Percentiles rank a stretch among this genome's conserved stretches.
Conservation (phyloP, 1,139 yeast species). For the Diutina neorugosa region DNA sequence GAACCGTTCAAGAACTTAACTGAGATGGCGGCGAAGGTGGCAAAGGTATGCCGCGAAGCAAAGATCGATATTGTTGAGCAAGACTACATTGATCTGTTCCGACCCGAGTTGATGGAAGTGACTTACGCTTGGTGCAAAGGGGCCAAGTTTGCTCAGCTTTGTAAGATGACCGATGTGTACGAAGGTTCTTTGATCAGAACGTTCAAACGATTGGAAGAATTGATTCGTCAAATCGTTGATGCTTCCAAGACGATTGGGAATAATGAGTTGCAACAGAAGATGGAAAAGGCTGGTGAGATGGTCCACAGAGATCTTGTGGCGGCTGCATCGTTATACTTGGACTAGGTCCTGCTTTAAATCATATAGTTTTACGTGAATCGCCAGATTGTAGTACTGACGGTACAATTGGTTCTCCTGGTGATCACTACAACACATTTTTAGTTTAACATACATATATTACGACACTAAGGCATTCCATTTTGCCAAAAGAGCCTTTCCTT, state of each 20-base stretch:
- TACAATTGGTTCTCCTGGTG: too few relatives aligned
- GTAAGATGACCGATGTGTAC: conserved; percentile 97
- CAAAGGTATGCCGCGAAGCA: conserved; percentile 79
- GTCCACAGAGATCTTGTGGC: conserved; percentile 95
- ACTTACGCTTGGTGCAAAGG: conserved; percentile 96
- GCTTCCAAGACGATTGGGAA: conserved; percentile 94
- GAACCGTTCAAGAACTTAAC: conserved; percentile 82
- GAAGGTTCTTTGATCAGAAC: conserved; percentile 93
- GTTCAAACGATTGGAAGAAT: conserved; percentile 88
- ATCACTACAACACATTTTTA: too few relatives aligned
- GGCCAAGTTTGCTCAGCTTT: conserved; percentile 88
- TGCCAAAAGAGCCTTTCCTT: background rate
- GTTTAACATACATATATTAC: background rate
- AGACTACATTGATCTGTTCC: conserved; percentile 82
- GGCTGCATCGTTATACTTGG: conserved; percentile 81
- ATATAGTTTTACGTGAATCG: too few relatives aligned
- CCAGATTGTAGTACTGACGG: too few relatives aligned
- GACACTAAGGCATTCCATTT: background rate
- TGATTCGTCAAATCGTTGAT: conserved; percentile 75
- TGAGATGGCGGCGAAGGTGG: conserved; percentile 83
- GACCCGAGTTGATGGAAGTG: conserved; percentile 93
- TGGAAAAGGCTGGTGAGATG: conserved; percentile 74
- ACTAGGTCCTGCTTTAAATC: background rate
- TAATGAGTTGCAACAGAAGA: conserved; percentile 70
- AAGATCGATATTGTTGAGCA: conserved; percentile 82